Percentiles rank a stretch among this genome's conserved stretches.
phyloP scores from a whole-genome alignment of 495 filamentous ascomycete species.

The Trichocladium antarcticum region DNA sequence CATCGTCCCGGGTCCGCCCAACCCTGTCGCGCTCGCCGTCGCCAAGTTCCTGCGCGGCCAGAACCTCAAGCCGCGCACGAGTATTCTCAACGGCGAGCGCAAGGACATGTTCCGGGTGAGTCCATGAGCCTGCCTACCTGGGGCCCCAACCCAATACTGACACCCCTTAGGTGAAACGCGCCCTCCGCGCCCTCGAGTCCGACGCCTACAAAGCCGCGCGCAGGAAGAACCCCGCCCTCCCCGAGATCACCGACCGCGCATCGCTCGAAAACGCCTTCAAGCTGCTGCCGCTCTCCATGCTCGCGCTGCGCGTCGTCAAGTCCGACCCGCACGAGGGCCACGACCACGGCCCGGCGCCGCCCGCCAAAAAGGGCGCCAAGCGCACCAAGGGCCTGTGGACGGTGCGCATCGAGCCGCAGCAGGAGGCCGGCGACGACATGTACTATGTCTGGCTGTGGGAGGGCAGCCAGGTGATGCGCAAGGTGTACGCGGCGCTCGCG shows the following conservation, averaged over 20 bases:
- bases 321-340: slow-evolving; percentile 66
- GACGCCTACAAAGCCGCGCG: slow-evolving; percentile 77
- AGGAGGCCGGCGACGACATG: slow-evolving; percentile 79
- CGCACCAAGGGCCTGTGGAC: slow-evolving; percentile 93
- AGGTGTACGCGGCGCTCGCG: slow-evolving; percentile 75
- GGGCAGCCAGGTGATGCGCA: slow-evolving; percentile 83
- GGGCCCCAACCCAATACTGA: not conserved
- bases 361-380: slow-evolving; percentile 62
- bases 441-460: slow-evolving; percentile 98
- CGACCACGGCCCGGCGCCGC: slow-evolving; percentile 39
- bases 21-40: slow-evolving; percentile 78
- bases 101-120: slow-evolving; percentile 96
- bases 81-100: slow-evolving; percentile 88
- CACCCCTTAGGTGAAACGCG: slow-evolving; percentile 70
- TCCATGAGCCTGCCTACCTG: not conserved
- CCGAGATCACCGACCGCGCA: slow-evolving; percentile 73
- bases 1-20: slow-evolving; percentile 62
- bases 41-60: slow-evolving; percentile 81
- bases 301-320: slow-evolving; percentile 84
- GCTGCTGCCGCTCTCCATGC: slow-evolving; percentile 86
- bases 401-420: slow-evolving; percentile 91
- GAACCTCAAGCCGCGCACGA: slow-evolving; percentile 79
- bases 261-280: slow-evolving; percentile 89
- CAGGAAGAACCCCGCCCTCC: slow-evolving; percentile 80
- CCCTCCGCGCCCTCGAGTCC: slow-evolving; percentile 83